These are phyloP conservation scores for Barnettozyma vustinii DNA, from an alignment of 805 yeast genomes.

Conservation along the genomic window DNA sequence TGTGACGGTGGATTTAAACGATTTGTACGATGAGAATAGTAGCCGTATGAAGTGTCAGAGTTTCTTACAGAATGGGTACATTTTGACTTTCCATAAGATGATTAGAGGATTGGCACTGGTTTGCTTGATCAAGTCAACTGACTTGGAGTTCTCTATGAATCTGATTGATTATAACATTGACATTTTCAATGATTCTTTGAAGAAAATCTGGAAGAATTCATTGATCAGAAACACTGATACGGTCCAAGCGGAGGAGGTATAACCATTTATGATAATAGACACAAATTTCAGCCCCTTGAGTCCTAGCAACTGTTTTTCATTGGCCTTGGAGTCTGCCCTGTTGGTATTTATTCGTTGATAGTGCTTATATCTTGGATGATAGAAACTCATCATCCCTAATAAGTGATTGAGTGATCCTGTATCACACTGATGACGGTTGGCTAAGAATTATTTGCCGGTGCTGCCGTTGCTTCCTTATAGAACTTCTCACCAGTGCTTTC, in stretches of 20 bases:
- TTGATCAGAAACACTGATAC: constrained; percentile 30
- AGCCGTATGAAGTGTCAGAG: constrained; percentile 60
- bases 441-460: too few species aligned
- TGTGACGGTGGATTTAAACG: constrained; percentile 84
- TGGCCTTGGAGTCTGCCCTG: not conserved
- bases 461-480: too few species aligned
- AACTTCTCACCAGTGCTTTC: too few species aligned
- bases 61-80: constrained; percentile 75
- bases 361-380: too few species aligned
- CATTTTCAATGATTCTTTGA: constrained; percentile 69
- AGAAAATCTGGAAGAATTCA: constrained; percentile 49
- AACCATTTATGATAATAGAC: not conserved
- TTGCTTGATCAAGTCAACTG: constrained; percentile 60
- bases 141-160: constrained; percentile 45
- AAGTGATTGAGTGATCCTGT: too few species aligned
- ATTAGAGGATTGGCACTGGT: constrained; percentile 89
- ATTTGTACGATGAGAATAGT: constrained; percentile 43
- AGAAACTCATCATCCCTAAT: too few species aligned
- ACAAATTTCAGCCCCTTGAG: not conserved
- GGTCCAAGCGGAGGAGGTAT: not conserved
- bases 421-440: too few species aligned
- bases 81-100: constrained; percentile 83
- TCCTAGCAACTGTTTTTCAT: not conserved
- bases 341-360: too few species aligned
- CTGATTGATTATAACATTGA: constrained; percentile 87